Conservation (phyloP, 139 green algal species). For the Coelastrella sp. region DNA sequence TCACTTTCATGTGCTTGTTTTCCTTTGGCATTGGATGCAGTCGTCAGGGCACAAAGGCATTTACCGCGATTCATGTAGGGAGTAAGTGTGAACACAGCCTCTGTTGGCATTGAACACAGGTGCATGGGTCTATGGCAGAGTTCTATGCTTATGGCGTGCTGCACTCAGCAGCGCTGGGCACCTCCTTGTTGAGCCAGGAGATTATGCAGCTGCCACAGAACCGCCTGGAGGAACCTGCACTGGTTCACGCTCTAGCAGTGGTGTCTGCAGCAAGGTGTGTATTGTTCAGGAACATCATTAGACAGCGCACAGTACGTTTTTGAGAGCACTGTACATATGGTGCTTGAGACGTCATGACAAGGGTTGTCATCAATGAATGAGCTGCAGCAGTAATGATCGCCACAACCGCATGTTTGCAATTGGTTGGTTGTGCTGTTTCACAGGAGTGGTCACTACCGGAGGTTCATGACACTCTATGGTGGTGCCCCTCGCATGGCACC, state of each 20-base stretch:
- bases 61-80: no score
- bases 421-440: background rate
- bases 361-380: no score
- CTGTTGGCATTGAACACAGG: conserved; percentile 25
- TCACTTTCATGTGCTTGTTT: no score
- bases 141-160: conserved; percentile 82
- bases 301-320: no score
- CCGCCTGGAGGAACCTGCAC: conserved; percentile 44
- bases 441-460: conserved; percentile 50
- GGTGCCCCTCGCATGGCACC: conserved; percentile 71
- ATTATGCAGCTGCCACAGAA: conserved; percentile 44
- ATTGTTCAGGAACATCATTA: no score
- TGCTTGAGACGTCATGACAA: no score
- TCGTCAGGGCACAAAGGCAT: no score
- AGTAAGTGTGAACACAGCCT: no score
- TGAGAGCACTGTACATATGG: no score
- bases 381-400: no score
- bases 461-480: conserved; percentile 68
- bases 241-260: conserved; percentile 60
- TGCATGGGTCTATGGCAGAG: conserved; percentile 60
- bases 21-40: no score
- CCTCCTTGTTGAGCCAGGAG: conserved; percentile 49
- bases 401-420: no score
- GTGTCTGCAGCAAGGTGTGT: conserved; percentile 46
- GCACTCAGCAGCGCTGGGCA: conserved; percentile 52